Base-by-base conservation (phyloP, 176 grass and related monocot species). In the Paspalum vaginatum region DNA sequence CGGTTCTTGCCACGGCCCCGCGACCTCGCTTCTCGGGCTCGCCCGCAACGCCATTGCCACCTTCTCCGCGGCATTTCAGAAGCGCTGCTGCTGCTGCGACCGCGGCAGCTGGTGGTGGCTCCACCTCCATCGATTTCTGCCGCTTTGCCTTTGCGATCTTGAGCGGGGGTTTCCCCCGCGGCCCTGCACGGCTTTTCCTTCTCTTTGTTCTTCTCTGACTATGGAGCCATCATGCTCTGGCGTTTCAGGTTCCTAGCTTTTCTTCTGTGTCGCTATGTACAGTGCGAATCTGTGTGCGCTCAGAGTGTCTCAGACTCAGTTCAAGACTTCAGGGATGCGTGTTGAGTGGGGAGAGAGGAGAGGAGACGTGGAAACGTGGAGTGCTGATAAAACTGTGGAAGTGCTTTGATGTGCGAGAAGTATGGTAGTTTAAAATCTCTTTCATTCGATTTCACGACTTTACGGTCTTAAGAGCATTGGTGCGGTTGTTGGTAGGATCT, bases 71-170 rank as follows among this genome's bases (percentile, higher is more conserved):
- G 80, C 86, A 78, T 83, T 78, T 57, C 39, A 39, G 58, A 53
- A 45, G 47, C 18, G 24, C 16, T 25, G 47, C 80, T 27, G 55
- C 54, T 5, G 42, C 21, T 5, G 68, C 24, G 45, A 22, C 68
- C 68, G 61, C 32, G 43, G 74, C 53, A 52, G 72, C 47, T 20
- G 27, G 13, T 27, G 66, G 80, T 66, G 80, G 74, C 59, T 72
- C 85, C 20, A 70, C 80, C 63, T 83, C 86, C 86, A 88, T 88
- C 25, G 84, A 50, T 32, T 13, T 25, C 15, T 22, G 40, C 38
- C 32, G 32, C 48, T 67, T 8, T 39, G 45, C 59, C 60, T 53
- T 20, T 47, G 79, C 64, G 49, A 55, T 77, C 72, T 77, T 22
- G 70, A 14, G 45, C 22, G 69, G 53, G 11, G 53, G 1, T 15